phyloP scores from a whole-genome alignment of 257 asterid species.

The Anisodus tanguticus region DNA sequence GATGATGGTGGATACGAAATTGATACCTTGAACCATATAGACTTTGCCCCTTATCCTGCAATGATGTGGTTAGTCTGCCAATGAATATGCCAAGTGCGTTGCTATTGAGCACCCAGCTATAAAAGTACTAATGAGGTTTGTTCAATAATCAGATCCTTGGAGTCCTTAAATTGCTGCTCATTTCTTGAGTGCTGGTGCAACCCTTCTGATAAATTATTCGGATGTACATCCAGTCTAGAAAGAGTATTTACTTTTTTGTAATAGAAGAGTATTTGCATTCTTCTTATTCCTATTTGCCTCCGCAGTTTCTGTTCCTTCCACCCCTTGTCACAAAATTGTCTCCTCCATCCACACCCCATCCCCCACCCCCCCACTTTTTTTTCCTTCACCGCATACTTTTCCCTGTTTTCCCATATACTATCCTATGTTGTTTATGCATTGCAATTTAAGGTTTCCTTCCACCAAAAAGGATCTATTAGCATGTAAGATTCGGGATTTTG shows the following conservation, averaged over 20 bases:
- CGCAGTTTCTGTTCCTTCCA: background rate
- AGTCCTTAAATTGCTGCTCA: background rate
- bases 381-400: slow-evolving; percentile 6
- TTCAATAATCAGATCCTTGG: background rate
- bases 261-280: background rate
- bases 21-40: slow-evolving; percentile 18
- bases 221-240: background rate
- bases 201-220: slow-evolving; percentile 18
- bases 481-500: background rate
- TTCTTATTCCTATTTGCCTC: background rate
- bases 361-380: no score
- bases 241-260: background rate
- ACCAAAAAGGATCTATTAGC: background rate
- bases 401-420: slow-evolving; percentile 2
- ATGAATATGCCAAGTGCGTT: background rate
- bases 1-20: background rate
- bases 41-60: background rate
- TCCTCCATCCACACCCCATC: background rate
- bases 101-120: background rate
- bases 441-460: background rate
- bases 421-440: slow-evolving; percentile 2
- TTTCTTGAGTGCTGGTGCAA: background rate
- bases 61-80: background rate
- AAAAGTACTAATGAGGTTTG: background rate
- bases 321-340: background rate